Base-by-base conservation (phyloP, 805 yeast species). In the Candida easanensis region DNA sequence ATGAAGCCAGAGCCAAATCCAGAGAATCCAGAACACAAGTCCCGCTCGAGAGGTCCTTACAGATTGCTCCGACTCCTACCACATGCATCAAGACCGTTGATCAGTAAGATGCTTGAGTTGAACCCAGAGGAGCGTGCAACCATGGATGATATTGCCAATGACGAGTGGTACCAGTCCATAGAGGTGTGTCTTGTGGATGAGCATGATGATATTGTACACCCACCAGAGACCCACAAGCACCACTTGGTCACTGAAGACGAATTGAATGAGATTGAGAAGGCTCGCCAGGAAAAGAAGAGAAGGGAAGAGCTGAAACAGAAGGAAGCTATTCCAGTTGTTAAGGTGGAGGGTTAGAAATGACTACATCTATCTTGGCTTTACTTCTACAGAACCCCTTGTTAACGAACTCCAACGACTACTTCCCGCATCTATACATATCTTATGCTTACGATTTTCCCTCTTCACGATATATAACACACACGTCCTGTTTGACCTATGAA, bases 31-130 rank as follows among this genome's bases (percentile, higher is more conserved):
- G 54, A 57, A 36, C 65, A 62, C 34, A 65, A 64, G 42, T 75
- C 76, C 25, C 66, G 68, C 33, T 68, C 71, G 19, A 69, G 64
- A 40, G 96, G 96, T 1, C 90, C 95, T 1, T 77, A 82, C 57
- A 68, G 93, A 42, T 62, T 90, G 39, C 67, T 88, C 40, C 72
- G 87, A 45, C 67, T 86, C 42, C 68, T 91, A 45, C 97, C 97
- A 0, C 63, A 70, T 15, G 76, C 76, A 4, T 74, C 88, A 6
- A 72, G 95, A 33, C 67, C 63, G 2, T 64, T 89, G 25, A 74
- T 91, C 18, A 70, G 72, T 1, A 61, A 69, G 14, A 88, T 89
- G 93, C 68, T 91, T 30, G 72, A 65, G 26, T 53, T 88, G 17
- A 74, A 80, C 42, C 80, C 86, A 2, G 61, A 57, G 17, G 67